phyloP scores from a whole-genome alignment of 192 early-diverging fungal genomes.

The Backusella tarrabulga region DNA sequence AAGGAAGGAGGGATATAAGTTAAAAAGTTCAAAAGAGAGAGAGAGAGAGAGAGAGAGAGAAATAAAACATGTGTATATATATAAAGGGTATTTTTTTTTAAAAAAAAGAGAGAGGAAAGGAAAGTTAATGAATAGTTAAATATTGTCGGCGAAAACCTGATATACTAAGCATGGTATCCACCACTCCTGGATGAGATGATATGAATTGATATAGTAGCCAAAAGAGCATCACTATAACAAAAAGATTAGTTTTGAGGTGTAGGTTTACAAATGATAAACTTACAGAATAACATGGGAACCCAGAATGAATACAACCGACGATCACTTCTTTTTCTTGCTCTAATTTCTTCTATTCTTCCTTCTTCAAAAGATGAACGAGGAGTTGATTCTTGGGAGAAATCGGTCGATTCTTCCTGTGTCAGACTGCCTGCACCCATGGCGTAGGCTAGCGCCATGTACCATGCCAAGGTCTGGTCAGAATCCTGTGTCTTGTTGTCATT shows the following conservation, averaged over 20 bases:
- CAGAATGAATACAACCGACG: constrained; percentile 21
- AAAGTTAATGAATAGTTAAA: constrained; percentile 13
- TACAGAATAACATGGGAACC: constrained; percentile 31
- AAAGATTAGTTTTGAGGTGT: too few species aligned
- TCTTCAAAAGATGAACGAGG: constrained; percentile 12
- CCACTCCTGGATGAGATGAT: constrained; percentile 20
- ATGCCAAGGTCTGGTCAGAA: constrained; percentile 23
- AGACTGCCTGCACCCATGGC: constrained; percentile 24
- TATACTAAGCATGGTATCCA: constrained; percentile 18
- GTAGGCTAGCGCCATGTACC: constrained; percentile 33
- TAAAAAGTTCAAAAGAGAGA: neutral
- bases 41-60: neutral
- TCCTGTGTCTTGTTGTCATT: neutral
- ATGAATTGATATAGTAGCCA: constrained; percentile 27
- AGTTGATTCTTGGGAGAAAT: neutral
- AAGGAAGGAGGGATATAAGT: neutral
- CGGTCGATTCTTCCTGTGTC: neutral
- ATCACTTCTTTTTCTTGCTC: constrained; percentile 25
- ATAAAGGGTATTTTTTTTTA: neutral
- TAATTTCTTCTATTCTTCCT: neutral
- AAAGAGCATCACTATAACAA: constrained; percentile 16
- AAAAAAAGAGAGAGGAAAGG: neutral
- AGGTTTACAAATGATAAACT: neutral
- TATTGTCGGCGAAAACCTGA: constrained; percentile 23
- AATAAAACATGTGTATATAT: constrained; percentile 1